Evolutionary conservation across 2,329 filamentous ascomycete genomes (phyloP), one percentile per base, ranked within the genome.

Genomic region (Penicillium aurantiogriseum): DNA sequence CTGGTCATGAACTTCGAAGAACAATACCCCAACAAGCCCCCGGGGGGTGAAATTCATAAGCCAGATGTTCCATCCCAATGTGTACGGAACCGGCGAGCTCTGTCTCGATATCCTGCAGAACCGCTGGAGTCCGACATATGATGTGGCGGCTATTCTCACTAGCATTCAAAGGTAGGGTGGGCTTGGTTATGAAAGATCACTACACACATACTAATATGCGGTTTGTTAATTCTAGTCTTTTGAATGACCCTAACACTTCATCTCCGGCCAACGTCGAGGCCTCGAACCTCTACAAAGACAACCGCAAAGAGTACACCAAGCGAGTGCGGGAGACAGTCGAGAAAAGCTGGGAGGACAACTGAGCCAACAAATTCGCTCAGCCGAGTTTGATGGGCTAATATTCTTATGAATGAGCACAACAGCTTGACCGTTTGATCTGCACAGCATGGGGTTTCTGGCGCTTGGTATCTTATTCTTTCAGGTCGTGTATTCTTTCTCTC

Each of bases 1-100:
- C 87, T 99, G 11, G 92, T 97, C 51, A 97, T 99, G 93, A 92
- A 97, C 73, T 99, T 99, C 68, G 94, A 97, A 74, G 94, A 99
- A 76, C 92, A 96, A 71, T 99, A 99, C 70, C 94, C 94, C 31
- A 99, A 97, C 79, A 97, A 97, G 76, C 94, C 94, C 5, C 94
- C 94, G 0, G 90, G 90, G 92, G 35, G 94, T 97, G 78, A 97
- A 97, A 74, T 99, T 99, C 75, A 96, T 99, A 74, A 96, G 91
- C 76, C 87, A 94, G 75, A 99, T 99, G 94, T 99, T 99, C 77
- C 94, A 99, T 70, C 94, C 94, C 19, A 99, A 99, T 72, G 94
- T 99, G 56, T 99, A 99, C 74, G 92, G 90, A 52, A 97, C 92
- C 0, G 94, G 94, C 60, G 94, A 99, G 79, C 83, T 99, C 50